Percentiles rank a stretch among this genome's conserved stretches.
phyloP scores from a whole-genome alignment of 139 green algal genomes.

The Haematococcus lacustris region DNA sequence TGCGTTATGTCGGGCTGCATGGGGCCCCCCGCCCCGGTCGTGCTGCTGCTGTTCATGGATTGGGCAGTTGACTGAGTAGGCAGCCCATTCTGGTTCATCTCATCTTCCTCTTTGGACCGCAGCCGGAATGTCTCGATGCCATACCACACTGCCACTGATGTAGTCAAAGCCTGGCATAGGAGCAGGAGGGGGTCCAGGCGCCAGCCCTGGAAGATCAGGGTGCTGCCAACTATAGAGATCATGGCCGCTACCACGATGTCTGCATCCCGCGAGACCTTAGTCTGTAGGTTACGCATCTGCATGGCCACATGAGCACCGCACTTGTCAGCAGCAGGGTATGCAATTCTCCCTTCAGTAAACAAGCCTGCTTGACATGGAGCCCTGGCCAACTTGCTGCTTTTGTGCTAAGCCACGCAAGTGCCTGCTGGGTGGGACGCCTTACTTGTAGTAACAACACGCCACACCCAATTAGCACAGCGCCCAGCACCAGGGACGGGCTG shows the following conservation, averaged over 20 bases:
- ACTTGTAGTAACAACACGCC: constrained; percentile 55
- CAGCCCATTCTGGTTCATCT: not conserved
- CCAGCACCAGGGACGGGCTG: constrained; percentile 46
- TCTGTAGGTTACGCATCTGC: constrained; percentile 50
- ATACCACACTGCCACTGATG: constrained; percentile 51
- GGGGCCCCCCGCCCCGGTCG: not conserved
- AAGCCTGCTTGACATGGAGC: not conserved
- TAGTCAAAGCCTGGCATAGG: constrained; percentile 56
- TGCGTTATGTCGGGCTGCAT: not conserved
- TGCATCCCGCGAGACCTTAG: constrained; percentile 43
- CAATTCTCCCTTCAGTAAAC: not conserved
- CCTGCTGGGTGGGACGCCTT: not conserved
- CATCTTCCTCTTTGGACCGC: constrained; percentile 15
- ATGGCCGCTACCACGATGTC: constrained; percentile 63
- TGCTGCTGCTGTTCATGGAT: not conserved
- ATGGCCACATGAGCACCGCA: not conserved
- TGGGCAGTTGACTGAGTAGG: not conserved
- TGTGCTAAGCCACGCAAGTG: not conserved
- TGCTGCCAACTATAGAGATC: constrained; percentile 55
- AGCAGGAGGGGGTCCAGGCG: constrained; percentile 60
- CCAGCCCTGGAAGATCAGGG: constrained; percentile 71
- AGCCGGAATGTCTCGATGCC: constrained; percentile 51
- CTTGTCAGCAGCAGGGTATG: not conserved
- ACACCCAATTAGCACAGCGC: constrained; percentile 42
- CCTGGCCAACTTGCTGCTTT: not conserved